Percentiles rank a stretch among this genome's conserved stretches.
Conservation (phyloP, 805 yeast species). For the Zygosaccharomyces pseudorouxii region DNA sequence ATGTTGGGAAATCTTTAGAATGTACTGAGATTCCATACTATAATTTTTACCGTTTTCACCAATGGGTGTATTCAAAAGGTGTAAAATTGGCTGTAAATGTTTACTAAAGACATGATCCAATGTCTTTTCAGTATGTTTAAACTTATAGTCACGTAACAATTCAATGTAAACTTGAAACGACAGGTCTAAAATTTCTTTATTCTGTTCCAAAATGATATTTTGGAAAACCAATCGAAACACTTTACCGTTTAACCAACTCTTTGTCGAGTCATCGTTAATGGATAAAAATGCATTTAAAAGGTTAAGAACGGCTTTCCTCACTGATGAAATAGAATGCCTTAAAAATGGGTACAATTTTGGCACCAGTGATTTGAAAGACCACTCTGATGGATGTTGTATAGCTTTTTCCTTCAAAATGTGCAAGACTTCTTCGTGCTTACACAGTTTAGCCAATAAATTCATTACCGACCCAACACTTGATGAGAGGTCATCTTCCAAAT, state of each 20-base stretch:
- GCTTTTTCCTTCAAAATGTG: constrained; percentile 66
- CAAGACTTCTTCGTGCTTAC: constrained; percentile 74
- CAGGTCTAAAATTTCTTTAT: constrained; percentile 59
- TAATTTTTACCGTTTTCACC: constrained; percentile 89
- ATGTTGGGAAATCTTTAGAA: constrained; percentile 66
- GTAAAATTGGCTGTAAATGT: constrained; percentile 57
- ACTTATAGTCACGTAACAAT: constrained; percentile 46
- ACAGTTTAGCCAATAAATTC: constrained; percentile 85
- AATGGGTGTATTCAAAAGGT: constrained; percentile 84
- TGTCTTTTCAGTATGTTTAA: constrained; percentile 35
- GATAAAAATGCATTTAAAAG: constrained; percentile 73
- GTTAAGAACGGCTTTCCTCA: constrained; percentile 79
- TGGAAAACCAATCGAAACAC: constrained; percentile 76
- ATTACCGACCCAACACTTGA: constrained; percentile 94
- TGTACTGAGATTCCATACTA: constrained; percentile 68
- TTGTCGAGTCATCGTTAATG: constrained; percentile 46
- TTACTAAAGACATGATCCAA: constrained; percentile 51
- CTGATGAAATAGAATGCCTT: constrained; percentile 89
- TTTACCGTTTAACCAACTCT: constrained; percentile 74
- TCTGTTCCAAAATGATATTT: constrained; percentile 85
- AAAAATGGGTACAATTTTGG: constrained; percentile 90
- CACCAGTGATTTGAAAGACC: constrained; percentile 69
- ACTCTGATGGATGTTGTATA: constrained; percentile 40
- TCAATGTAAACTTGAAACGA: constrained; percentile 58
- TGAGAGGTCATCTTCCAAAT: constrained; percentile 84